Base-by-base conservation (phyloP, 371 early-diverging fungal species). In the Cokeromyces recurvatus region DNA sequence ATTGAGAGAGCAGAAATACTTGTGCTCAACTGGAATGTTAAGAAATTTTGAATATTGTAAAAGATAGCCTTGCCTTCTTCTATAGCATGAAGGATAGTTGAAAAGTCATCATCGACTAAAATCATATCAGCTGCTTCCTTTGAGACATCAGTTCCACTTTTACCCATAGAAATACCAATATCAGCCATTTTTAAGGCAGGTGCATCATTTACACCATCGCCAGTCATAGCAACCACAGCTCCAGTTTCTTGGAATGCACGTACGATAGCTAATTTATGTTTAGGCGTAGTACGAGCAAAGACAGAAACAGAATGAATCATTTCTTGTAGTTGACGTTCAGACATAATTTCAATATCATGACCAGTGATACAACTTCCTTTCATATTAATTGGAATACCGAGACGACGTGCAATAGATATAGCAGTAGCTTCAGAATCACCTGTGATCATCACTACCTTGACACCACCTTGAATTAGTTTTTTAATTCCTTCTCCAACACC, bases 131-230 rank as follows among this genome's bases (percentile, higher is more conserved):
- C 89, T 2, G 93, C 91, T 64, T 94, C 91, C 54, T 91, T 90
- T 17, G 92, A 79, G 2, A 94, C 92, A 62, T 94, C 93, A 0
- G 94, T 90, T 7, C 94, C 95, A 46, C 84, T 82, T 47, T 85
- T 78, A 23, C 93, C 94, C 93, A 94, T 90, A 0, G 92, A 86
- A 32, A 94, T 87, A 53, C 94, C 94, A 55, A 94, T 90, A 57
- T 92, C 90, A 11, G 97, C 91, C 54, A 88, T 70, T 48, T 85
- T 82, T 16, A 97, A 61, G 4, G 97, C 95, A 10, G 90, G 92
- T 0, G 91, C 90, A 74, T 97, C 97, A 58, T 92, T 94, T n/a
- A 92, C 91, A 36, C 98, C 99, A 68, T 99, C 99, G 15, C 98
- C 99, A 10, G 94, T 93, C 74, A 95, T 91, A 2, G 89, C 94